Conservation (phyloP, 805 yeast genomes). For the Saccharomycopsis synnaedendra region DNA sequence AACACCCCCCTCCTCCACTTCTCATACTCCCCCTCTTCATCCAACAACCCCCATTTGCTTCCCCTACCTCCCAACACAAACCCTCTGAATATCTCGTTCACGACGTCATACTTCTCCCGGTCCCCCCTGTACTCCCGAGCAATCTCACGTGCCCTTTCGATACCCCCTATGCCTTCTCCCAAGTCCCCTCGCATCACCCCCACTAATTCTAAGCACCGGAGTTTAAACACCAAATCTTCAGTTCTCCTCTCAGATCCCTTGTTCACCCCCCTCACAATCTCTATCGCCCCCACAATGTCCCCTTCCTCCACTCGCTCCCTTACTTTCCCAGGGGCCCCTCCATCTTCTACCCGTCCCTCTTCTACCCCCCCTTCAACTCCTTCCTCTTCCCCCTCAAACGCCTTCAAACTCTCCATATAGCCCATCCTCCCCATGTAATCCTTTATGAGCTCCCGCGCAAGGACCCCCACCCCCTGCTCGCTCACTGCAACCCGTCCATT, state of each 20-base stretch:
- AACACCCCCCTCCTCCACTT: too few species aligned
- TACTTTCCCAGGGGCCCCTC: not conserved
- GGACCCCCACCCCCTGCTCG: too few species aligned
- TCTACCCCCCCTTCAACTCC: constrained; percentile 12
- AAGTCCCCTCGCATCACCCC: constrained; percentile 5
- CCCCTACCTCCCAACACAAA: too few species aligned
- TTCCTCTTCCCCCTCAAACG: constrained; percentile 36
- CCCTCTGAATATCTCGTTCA: too few species aligned
- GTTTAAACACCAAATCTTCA: constrained; percentile 4
- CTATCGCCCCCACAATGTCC: not conserved
- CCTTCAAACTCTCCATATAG: constrained; percentile 38
- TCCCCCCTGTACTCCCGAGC: too few species aligned
- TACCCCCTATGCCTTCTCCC: not conserved
- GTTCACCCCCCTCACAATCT: not conserved
- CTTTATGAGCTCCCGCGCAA: constrained; percentile 23
- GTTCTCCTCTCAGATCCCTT: constrained; percentile 1
- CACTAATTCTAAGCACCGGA: constrained; percentile 10
- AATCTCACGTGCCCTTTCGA: too few species aligned
- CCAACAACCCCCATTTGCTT: too few species aligned
- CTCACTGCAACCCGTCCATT: not conserved
- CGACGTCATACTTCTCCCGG: too few species aligned
- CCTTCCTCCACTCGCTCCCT: not conserved
- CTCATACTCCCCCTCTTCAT: too few species aligned
- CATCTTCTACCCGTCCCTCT: too few species aligned
- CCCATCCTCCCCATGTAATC: constrained; percentile 51